phyloP scores from a whole-genome alignment of 352 stramenopile species.

The Phytopythium litorale region DNA sequence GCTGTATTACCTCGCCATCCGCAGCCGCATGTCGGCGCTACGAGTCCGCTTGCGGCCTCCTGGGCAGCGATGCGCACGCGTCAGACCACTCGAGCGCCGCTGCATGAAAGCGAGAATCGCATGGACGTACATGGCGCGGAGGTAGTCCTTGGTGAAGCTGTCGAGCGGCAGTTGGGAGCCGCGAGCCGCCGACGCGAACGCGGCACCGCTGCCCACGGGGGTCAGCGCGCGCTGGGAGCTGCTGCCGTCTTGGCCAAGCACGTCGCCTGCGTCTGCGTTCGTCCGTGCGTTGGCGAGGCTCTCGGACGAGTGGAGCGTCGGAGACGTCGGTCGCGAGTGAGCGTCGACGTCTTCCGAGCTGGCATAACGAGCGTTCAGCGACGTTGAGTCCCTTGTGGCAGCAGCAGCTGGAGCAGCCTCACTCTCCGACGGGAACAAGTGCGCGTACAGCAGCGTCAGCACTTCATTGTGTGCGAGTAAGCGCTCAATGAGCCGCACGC shows the following conservation, averaged over 20 bases:
- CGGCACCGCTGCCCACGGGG: slow-evolving; percentile 33
- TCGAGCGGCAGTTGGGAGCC: slow-evolving; percentile 35
- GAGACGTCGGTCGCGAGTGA: slow-evolving; percentile 1
- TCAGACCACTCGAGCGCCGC: neutral
- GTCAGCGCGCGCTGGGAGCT: slow-evolving; percentile 9
- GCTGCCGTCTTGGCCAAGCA: slow-evolving; percentile 12
- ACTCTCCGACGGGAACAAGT: slow-evolving; percentile 57
- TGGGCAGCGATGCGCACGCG: neutral
- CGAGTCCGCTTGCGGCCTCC: neutral
- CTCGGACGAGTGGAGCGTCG: slow-evolving; percentile 10
- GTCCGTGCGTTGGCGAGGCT: slow-evolving; percentile 17
- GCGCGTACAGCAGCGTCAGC: slow-evolving; percentile 64
- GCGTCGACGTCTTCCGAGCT: neutral
- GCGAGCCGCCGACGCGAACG: slow-evolving; percentile 32
- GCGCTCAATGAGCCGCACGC: slow-evolving; percentile 68
- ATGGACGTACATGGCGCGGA: slow-evolving; percentile 37
- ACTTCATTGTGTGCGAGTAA: slow-evolving; percentile 81
- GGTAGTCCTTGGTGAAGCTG: slow-evolving; percentile 48
- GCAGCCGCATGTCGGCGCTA: neutral
- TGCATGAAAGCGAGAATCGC: neutral
- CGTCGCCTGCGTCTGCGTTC: slow-evolving; percentile 2
- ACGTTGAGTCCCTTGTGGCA: neutral
- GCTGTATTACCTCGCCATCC: neutral
- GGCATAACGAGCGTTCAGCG: neutral
- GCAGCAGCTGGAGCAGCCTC: neutral